phyloP scores from a whole-genome alignment of 2,329 filamentous ascomycete species.

The Pseudocercospora fuligena region DNA sequence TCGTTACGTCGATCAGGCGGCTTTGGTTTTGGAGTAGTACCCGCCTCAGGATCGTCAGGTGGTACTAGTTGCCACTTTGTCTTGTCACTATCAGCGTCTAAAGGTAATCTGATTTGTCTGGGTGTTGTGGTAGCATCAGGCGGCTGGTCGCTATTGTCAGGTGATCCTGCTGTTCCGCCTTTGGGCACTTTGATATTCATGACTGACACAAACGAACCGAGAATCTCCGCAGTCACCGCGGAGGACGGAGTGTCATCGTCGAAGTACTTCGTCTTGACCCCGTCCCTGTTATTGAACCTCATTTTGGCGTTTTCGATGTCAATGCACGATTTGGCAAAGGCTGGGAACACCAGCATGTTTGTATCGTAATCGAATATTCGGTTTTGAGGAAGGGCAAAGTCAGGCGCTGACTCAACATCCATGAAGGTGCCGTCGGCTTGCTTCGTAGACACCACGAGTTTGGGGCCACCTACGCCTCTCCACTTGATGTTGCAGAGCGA shows the following conservation, averaged over 20 bases:
- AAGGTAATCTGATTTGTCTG: constrained; percentile 7
- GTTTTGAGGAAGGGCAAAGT: background rate
- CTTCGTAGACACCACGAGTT: background rate
- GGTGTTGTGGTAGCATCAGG: constrained; percentile 10
- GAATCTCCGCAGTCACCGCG: constrained; percentile 13
- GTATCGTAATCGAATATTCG: constrained; percentile 12
- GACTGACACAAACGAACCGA: constrained; percentile 14
- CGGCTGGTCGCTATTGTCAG: background rate
- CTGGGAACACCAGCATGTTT: constrained; percentile 11
- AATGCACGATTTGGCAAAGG: constrained; percentile 11
- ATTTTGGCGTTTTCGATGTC: constrained; percentile 8
- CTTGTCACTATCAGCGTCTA: constrained; percentile 4
- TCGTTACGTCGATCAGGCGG: background rate
- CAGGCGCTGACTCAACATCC: background rate
- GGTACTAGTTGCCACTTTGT: background rate
- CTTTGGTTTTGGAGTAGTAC: background rate
- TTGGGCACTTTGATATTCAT: constrained; percentile 14
- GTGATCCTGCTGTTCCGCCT: background rate
- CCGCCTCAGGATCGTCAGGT: background rate
- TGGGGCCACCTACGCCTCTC: background rate
- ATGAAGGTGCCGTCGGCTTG: background rate
- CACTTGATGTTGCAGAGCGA: constrained; percentile 7
- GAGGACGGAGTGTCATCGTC: background rate
- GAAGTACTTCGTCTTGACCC: constrained; percentile 10
- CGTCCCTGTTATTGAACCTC: constrained; percentile 6